Evolutionary conservation across 2,329 filamentous ascomycete genomes (phyloP).

Genomic region (Monilinia fructicola): DNA sequence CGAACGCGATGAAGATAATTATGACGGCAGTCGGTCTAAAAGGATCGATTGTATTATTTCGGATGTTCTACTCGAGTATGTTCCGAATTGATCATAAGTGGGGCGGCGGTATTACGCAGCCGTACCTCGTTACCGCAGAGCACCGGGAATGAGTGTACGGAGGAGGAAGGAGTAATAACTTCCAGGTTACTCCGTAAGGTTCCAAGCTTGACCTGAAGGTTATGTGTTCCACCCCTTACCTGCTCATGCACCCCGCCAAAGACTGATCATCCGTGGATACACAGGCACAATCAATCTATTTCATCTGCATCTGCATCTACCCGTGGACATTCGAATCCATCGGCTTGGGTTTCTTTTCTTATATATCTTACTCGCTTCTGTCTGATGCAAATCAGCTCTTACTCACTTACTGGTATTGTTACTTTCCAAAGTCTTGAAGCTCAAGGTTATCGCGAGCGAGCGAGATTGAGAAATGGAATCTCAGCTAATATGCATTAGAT

Average conservation of each 20-base stretch:
- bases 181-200: no score
- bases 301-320: no score
- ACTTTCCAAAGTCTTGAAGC: background rate
- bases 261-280: background rate
- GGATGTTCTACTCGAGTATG: no score
- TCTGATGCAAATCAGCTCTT: background rate
- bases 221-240: background rate
- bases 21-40: no score
- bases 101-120: background rate
- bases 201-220: no score
- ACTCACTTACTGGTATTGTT: background rate
- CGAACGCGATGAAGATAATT: background rate
- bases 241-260: background rate
- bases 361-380: background rate
- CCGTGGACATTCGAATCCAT: background rate
- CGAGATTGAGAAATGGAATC: background rate
- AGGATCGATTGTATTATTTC: background rate
- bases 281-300: no score
- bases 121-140: no score
- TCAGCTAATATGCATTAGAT: background rate
- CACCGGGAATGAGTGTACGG: no score
- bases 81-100: background rate
- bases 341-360: background rate
- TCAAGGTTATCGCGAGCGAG: background rate
- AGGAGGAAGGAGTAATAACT: no score